A percentile compares a stretch with the other conserved stretches of the same genome.
Evolutionary conservation across 108 stramenopile genomes (phyloP).

Genomic region (Nitzschia sp.): DNA sequence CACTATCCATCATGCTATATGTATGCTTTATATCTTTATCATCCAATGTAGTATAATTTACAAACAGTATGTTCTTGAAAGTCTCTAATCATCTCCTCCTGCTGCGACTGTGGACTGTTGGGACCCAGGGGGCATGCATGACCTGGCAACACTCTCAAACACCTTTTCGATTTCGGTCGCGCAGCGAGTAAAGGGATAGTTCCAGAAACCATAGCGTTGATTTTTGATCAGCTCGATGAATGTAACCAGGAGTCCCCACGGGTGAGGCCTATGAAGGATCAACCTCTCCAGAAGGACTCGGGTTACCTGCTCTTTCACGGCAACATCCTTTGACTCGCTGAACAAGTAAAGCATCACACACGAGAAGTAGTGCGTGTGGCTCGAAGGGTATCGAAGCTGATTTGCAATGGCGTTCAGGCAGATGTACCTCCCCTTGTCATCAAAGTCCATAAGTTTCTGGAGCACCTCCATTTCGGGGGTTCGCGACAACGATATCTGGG

Average conservation of each 20-base stretch:
- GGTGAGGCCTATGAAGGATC: constrained; percentile 98
- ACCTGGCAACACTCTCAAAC: constrained; percentile 72
- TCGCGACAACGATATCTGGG: constrained; percentile 75
- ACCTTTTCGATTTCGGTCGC: constrained; percentile 98
- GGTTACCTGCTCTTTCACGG: constrained; percentile 98
- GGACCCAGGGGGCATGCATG: constrained; percentile 26
- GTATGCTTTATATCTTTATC: too few relatives aligned
- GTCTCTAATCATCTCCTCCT: constrained; percentile 26
- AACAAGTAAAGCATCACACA: constrained; percentile 97
- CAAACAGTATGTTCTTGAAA: too few relatives aligned
- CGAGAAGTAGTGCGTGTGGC: constrained; percentile 99
- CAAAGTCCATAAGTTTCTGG: constrained; percentile 89
- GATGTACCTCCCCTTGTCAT: constrained; percentile 93
- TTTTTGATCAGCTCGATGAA: constrained; percentile 99
- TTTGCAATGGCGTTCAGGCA: constrained; percentile 98
- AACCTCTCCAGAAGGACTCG: constrained; percentile 97
- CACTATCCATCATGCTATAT: too few relatives aligned
- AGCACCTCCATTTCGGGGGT: constrained; percentile 88
- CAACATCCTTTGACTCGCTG: constrained; percentile 90
- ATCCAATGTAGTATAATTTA: too few relatives aligned
- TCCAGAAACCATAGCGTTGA: constrained; percentile 98
- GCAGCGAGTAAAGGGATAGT: constrained; percentile 96
- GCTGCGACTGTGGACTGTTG: constrained; percentile 21
- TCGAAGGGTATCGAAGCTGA: constrained; percentile 99
- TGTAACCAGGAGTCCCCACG: constrained; percentile 93